Percentiles rank a stretch among this genome's conserved stretches.
Evolutionary conservation across 495 filamentous ascomycete genomes (phyloP).

Genomic region (Xanthoparmelia taractica): DNA sequence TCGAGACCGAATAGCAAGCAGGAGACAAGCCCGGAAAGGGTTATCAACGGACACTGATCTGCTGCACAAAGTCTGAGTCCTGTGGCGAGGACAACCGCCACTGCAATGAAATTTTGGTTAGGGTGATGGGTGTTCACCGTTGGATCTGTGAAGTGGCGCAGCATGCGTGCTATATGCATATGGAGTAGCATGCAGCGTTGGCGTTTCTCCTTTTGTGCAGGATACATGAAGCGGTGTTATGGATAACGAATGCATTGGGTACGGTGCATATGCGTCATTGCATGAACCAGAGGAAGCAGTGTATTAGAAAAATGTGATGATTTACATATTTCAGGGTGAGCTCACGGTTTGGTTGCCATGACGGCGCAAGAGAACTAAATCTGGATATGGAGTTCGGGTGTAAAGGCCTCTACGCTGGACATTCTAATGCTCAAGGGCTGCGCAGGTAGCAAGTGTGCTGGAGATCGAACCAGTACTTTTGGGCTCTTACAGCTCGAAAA

Average conservation of each 20-base stretch:
- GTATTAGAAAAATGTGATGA: not conserved
- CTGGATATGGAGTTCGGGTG: not conserved
- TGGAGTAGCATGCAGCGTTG: conserved; percentile 3
- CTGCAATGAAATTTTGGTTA: not conserved
- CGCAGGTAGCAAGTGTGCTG: not conserved
- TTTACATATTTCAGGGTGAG: not conserved
- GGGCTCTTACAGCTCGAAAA: not conserved
- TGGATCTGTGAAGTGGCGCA: not conserved
- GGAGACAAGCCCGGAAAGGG: not conserved
- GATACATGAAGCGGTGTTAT: not conserved
- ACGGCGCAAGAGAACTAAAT: not conserved
- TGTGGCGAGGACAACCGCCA: not conserved
- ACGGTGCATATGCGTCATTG: not conserved
- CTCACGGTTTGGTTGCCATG: not conserved
- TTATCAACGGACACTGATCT: not conserved
- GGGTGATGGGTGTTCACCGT: not conserved
- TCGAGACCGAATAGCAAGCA: not conserved
- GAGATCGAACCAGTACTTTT: not conserved
- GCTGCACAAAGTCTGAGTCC: not conserved
- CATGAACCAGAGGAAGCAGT: not conserved
- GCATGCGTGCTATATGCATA: not conserved
- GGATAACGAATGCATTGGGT: not conserved
- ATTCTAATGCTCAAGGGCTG: not conserved
- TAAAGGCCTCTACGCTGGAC: not conserved
- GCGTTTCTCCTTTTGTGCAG: not conserved